phyloP scores from a whole-genome alignment of 257 asterid genomes.

The Ajuga chamaepitys region DNA sequence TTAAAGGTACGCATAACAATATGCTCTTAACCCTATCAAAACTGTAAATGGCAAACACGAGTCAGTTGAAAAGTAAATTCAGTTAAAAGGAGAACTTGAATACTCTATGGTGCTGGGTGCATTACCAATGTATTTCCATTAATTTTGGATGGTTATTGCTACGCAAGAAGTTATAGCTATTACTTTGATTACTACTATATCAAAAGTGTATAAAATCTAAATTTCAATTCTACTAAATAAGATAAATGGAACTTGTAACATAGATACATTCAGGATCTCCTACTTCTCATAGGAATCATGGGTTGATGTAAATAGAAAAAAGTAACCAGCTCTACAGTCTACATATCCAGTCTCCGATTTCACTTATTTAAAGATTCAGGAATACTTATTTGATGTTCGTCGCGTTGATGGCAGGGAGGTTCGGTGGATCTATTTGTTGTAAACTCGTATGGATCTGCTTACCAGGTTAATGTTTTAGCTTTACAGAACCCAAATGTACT shows the following conservation, averaged over 20 bases:
- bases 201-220: neutral
- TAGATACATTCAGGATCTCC: neutral
- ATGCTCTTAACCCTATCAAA: slow-evolving; percentile 7
- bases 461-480: slow-evolving; percentile 49
- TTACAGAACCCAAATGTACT: slow-evolving; percentile 5
- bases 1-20: slow-evolving; percentile 56
- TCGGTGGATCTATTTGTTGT: slow-evolving; percentile 81
- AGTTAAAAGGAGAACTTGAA: neutral
- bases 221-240: neutral
- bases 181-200: neutral
- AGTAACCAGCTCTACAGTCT: neutral
- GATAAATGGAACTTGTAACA: neutral
- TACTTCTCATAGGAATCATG: neutral
- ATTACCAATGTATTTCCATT: neutral
- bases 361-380: neutral
- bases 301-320: neutral
- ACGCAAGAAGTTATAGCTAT: neutral
- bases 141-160: neutral
- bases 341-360: neutral
- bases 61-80: neutral
- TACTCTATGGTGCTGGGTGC: neutral
- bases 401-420: slow-evolving; percentile 51
- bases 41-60: slow-evolving; percentile 5
- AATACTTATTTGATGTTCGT: slow-evolving; percentile 9
- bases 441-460: slow-evolving; percentile 90